These are phyloP conservation scores for Conoideocrella luteorostrata DNA, from an alignment of 2,329 filamentous ascomycete species.

Conservation along the genomic window DNA sequence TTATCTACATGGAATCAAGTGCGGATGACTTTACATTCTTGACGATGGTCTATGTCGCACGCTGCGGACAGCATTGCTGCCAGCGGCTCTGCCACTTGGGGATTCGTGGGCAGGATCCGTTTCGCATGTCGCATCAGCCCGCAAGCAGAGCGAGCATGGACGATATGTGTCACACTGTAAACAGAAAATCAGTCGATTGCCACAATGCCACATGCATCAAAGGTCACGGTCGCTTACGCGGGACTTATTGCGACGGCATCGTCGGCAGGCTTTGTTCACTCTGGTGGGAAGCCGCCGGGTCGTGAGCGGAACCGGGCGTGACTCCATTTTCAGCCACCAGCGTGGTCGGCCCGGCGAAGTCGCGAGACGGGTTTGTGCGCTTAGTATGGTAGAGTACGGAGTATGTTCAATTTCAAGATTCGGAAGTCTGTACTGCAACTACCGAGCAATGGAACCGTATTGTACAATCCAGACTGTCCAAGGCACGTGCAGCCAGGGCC, in stretches of 20 bases:
- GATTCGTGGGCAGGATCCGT: neutral
- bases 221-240: conserved; percentile 4
- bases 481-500: too few relatives aligned
- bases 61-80: neutral
- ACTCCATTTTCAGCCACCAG: too few relatives aligned
- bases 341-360: too few relatives aligned
- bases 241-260: conserved; percentile 4
- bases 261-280: conserved; percentile 3
- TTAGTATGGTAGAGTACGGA: too few relatives aligned
- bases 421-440: too few relatives aligned
- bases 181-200: neutral
- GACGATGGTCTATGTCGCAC: neutral
- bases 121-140: conserved; percentile 3
- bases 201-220: too few relatives aligned
- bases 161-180: conserved; percentile 3
- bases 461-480: too few relatives aligned
- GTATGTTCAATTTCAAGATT: too few relatives aligned
- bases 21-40: neutral
- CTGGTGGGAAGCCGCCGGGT: conserved; percentile 5
- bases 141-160: conserved; percentile 4
- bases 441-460: too few relatives aligned
- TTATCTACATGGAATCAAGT: too few relatives aligned
- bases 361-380: too few relatives aligned
- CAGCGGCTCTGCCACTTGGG: neutral
- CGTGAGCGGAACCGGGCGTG: neutral